A percentile compares a stretch with the other conserved stretches of the same genome.
These are phyloP conservation scores for Leishmania turanica DNA, from an alignment of 208 protist species.

Conservation along the genomic window DNA sequence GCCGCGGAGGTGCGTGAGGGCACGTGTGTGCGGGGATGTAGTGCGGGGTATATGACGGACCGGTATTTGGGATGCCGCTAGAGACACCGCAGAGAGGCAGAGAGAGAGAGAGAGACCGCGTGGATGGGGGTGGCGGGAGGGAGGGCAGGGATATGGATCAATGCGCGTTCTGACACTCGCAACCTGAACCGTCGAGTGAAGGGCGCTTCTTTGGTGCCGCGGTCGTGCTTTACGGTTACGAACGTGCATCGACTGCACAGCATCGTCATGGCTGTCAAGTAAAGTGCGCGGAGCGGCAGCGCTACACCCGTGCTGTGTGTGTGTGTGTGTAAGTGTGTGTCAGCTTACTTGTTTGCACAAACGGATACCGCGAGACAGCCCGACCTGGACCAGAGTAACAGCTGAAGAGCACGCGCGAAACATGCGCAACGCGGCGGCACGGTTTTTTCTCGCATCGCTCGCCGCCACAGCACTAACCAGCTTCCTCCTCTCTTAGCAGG, in stretches of 20 bases:
- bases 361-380: background rate
- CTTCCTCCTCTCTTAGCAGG: background rate
- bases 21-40: background rate
- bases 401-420: background rate
- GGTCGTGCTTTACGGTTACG: background rate
- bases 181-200: background rate
- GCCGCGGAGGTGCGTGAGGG: background rate
- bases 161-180: background rate
- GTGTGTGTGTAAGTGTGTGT: background rate
- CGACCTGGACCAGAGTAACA: background rate
- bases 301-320: too few relatives aligned
- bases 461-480: background rate
- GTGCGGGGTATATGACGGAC: background rate
- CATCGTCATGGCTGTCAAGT: background rate
- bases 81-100: background rate
- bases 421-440: background rate
- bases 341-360: background rate
- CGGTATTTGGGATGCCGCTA: background rate
- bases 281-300: too few relatives aligned
- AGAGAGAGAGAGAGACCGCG: background rate
- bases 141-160: background rate
- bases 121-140: too few relatives aligned
- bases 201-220: background rate
- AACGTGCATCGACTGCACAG: background rate
- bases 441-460: background rate